phyloP scores from a whole-genome alignment of 306 rosid species.

The Malus sieversii region DNA sequence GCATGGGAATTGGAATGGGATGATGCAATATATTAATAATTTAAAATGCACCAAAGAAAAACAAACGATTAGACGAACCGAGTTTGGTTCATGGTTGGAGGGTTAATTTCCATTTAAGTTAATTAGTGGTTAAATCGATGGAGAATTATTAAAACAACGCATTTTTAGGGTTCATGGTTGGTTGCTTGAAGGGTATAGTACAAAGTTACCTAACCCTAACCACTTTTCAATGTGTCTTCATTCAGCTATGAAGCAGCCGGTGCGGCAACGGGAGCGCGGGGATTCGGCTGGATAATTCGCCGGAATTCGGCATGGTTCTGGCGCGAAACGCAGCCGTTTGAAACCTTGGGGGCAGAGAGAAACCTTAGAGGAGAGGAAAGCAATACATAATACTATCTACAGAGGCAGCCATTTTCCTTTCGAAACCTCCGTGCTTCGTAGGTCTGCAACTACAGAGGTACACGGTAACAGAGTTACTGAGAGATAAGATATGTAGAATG shows the following conservation, averaged over 20 bases:
- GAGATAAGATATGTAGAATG: too few species aligned
- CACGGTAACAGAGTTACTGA: background rate
- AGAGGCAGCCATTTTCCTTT: background rate
- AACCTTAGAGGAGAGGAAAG: too few species aligned
- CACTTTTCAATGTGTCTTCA: background rate
- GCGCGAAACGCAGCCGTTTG: too few species aligned
- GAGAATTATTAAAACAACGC: background rate
- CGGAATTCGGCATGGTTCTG: too few species aligned
- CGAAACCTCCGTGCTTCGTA: too few species aligned
- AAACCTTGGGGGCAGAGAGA: too few species aligned
- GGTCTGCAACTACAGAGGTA: background rate
- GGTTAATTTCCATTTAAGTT: background rate
- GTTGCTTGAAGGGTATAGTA: background rate
- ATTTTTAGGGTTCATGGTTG: too few species aligned
- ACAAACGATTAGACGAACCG: too few species aligned
- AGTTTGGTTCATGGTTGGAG: background rate
- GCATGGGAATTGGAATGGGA: background rate
- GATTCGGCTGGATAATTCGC: too few species aligned
- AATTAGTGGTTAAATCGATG: background rate
- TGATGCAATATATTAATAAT: background rate
- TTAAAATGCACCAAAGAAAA: too few species aligned
- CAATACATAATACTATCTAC: background rate
- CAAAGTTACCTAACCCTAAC: background rate
- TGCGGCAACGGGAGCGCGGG: too few species aligned
- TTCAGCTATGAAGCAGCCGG: background rate